These are phyloP conservation scores for Artemisia annua DNA, from an alignment of 129 eudicot genomes.

Conservation along the genomic window DNA sequence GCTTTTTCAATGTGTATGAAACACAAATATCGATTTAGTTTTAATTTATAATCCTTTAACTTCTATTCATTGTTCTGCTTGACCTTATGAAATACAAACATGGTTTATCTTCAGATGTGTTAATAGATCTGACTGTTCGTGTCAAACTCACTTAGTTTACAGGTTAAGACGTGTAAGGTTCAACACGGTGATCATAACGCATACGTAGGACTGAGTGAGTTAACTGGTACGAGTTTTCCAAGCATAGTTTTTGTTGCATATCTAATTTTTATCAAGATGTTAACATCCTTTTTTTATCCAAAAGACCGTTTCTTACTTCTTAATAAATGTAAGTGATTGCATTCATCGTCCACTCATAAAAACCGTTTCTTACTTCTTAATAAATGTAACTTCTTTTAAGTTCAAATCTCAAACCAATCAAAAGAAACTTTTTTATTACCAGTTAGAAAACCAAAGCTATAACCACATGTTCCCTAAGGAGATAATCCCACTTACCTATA, in stretches of 20 bases:
- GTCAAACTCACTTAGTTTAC: neutral
- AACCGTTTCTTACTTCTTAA: too few relatives aligned
- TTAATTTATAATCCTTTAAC: neutral
- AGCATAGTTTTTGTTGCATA: neutral
- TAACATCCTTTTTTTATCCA: neutral
- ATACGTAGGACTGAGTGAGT: neutral
- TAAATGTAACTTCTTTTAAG: neutral
- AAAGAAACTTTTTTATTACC: neutral
- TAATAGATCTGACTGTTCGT: neutral
- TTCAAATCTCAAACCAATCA: neutral
- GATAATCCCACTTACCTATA: neutral
- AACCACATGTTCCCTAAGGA: constrained; percentile 1
- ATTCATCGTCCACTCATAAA: neutral
- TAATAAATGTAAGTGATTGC: neutral
- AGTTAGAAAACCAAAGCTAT: constrained; percentile 2
- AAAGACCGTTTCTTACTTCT: too few relatives aligned
- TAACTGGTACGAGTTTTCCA: neutral
- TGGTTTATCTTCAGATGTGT: neutral
- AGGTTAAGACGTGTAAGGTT: neutral
- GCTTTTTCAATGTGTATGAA: neutral
- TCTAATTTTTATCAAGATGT: neutral
- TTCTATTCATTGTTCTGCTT: neutral
- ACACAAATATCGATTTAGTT: neutral
- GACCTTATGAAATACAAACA: neutral
- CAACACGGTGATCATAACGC: neutral